Evolutionary conservation across 805 yeast genomes (phyloP).

Genomic region (Starmera amethionina): DNA sequence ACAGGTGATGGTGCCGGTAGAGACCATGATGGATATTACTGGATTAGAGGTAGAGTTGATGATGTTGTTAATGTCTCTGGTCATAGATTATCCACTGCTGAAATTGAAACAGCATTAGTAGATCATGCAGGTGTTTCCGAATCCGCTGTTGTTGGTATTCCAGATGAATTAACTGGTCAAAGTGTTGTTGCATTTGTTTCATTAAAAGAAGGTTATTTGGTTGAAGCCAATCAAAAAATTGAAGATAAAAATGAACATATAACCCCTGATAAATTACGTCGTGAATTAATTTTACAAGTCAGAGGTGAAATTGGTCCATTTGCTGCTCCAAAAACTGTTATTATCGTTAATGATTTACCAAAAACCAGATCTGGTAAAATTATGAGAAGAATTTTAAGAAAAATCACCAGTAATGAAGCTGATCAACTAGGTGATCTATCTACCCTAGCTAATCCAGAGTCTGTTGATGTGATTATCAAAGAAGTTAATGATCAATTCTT

Average conservation of each 20-base stretch:
- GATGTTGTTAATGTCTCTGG: constrained; percentile 86
- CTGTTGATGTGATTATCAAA: constrained; percentile 57
- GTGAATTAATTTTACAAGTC: constrained; percentile 53
- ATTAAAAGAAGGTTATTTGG: constrained; percentile 41
- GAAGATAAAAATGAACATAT: constrained; percentile 1
- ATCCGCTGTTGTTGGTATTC: constrained; percentile 76
- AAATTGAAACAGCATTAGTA: constrained; percentile 73
- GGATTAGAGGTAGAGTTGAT: constrained; percentile 83
- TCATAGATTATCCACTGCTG: constrained; percentile 82
- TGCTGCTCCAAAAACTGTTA: constrained; percentile 73
- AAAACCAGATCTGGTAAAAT: constrained; percentile 83
- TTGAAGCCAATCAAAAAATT: constrained; percentile 23
- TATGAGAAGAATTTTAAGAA: constrained; percentile 79
- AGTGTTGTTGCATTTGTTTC: constrained; percentile 80
- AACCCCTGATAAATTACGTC: constrained; percentile 1
- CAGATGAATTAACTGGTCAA: constrained; percentile 79
- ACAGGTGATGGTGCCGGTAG: constrained; percentile 89
- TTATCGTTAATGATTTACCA: constrained; percentile 69
- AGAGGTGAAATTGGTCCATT: constrained; percentile 78
- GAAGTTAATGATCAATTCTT: constrained; percentile 26
- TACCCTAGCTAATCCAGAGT: constrained; percentile 67
- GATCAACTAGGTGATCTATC: constrained; percentile 76
- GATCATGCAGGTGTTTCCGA: constrained; percentile 67
- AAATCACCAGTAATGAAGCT: constrained; percentile 64
- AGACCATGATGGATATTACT: constrained; percentile 74